Evolutionary conservation across 2,329 filamentous ascomycete genomes (phyloP), one percentile per base, ranked within the genome.

Genomic region (Dothideomycetidae sp.): DNA sequence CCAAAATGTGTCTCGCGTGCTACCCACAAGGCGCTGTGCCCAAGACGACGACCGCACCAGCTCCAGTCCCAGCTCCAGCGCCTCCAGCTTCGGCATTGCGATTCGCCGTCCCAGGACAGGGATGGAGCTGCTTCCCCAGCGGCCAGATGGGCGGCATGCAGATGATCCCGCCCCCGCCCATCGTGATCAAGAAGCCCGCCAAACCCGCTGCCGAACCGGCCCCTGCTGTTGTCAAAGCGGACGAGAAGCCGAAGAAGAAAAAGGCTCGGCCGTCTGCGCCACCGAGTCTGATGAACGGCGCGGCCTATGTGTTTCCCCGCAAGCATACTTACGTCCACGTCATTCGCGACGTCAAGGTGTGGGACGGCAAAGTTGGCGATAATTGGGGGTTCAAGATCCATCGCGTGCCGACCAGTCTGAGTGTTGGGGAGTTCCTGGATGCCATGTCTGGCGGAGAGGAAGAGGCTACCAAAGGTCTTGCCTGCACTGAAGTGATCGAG

Each of bases 401-500:
- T 41, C 49, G 48, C 11, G 53, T 53, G 11, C 37, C 42, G 30
- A 52, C 51, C 1, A 21, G 36, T 4, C 47, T 50, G 26, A 44
- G 43, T 3, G 46, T 53, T 11, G 37, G 33, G 13, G 42, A 49
- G n/a, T 42, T 58, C 2, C 48, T 56, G 23, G 51, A 57, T 43
- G 44, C 50, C 30, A 41, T 54, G 9, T 26, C 7, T 26, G n/a
- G 50, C 13, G 44, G 43, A 9, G 43, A 34, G 16, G 43, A 40
- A 2, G 44, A 36, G 12, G 40, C 41, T 12, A 48, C 48, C 31
- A 47, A 47, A 13, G 50, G 43, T 3, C 56, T 53, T 54, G 45
- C 46, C 2, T 43, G 48, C 13, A 55, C 53, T 16, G 55, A 58
- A 41, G 50, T 53, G 18, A 39, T 49, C 10, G 55, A 58, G 43